Percentiles rank a stretch among this genome's conserved stretches.
These are phyloP conservation scores for Penicillium cataractarum DNA, from an alignment of 495 filamentous ascomycete species.

Conservation along the genomic window DNA sequence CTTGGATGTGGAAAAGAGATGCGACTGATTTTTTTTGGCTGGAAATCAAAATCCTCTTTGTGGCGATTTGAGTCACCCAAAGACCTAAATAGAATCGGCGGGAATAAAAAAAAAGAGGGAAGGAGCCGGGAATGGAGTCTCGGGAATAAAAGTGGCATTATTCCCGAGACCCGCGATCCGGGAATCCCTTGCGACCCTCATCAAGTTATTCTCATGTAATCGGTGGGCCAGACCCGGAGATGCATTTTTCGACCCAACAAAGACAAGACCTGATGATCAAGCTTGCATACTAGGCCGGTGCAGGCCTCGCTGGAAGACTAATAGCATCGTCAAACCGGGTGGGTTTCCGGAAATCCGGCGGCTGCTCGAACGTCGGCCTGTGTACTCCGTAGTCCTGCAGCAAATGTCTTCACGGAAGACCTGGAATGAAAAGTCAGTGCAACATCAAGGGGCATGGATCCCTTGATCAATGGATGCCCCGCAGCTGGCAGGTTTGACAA, in stretches of 20 bases:
- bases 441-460: slow-evolving; percentile 1
- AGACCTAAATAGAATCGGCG: slow-evolving; percentile 20
- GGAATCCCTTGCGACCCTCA: slow-evolving; percentile 19
- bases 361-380: slow-evolving; percentile 1
- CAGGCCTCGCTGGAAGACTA: not conserved
- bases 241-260: slow-evolving; percentile 1
- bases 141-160: slow-evolving; percentile 27
- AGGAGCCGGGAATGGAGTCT: slow-evolving; percentile 19
- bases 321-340: not conserved
- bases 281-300: not conserved
- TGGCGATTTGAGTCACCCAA: slow-evolving; percentile 20
- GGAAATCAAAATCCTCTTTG: slow-evolving; percentile 5
- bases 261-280: not conserved
- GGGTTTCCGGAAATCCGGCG: slow-evolving; percentile 13
- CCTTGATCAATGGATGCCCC: slow-evolving; percentile 2
- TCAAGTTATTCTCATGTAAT: slow-evolving; percentile 25
- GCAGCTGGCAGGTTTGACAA: not conserved
- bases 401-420: not conserved
- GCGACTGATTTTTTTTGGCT: not conserved
- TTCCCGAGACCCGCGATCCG: slow-evolving; percentile 29
- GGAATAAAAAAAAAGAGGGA: not conserved
- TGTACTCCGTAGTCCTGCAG: not conserved
- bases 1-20: slow-evolving; percentile 7
- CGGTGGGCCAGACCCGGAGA: slow-evolving; percentile 11
- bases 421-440: slow-evolving; percentile 6